A percentile compares a stretch with the other conserved stretches of the same genome.
These are phyloP conservation scores for Achlya hypogyna DNA, from an alignment of 352 stramenopile species.

Conservation along the genomic window DNA sequence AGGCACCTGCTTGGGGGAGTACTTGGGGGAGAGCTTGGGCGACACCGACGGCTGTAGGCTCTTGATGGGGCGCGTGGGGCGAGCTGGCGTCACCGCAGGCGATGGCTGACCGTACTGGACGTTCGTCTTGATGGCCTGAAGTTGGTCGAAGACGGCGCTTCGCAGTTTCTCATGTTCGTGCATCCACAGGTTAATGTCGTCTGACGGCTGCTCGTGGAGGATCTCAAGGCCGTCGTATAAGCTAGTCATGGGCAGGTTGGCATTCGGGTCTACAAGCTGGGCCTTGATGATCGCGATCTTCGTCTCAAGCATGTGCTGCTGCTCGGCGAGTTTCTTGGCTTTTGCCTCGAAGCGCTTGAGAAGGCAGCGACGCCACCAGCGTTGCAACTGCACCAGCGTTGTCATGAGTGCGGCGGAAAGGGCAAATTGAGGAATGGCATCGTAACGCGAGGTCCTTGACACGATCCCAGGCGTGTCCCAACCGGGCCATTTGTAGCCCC, in stretches of 20 bases:
- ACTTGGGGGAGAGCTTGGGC: neutral
- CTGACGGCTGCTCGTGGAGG: neutral
- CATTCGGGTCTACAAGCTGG: neutral
- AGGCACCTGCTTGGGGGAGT: neutral
- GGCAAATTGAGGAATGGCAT: slow-evolving; percentile 7
- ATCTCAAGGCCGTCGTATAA: neutral
- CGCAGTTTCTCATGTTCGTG: neutral
- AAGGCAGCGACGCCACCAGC: slow-evolving; percentile 11
- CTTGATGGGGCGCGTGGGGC: neutral
- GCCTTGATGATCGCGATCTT: slow-evolving; percentile 13
- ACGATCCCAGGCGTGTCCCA: neutral
- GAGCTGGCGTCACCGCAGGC: neutral
- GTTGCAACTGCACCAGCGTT: slow-evolving; percentile 1
- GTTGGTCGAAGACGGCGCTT: neutral
- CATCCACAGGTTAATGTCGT: slow-evolving; percentile 4
- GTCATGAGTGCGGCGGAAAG: neutral
- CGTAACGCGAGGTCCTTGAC: neutral
- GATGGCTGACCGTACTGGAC: neutral
- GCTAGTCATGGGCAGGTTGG: neutral
- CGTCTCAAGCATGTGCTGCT: slow-evolving; percentile 6
- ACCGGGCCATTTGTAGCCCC: neutral
- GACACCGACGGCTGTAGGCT: neutral
- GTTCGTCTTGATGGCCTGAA: neutral
- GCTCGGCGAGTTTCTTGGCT: neutral
- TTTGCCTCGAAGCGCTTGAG: slow-evolving; percentile 5